Evolutionary conservation across 768 basidiomycete genomes (phyloP), one percentile per base, ranked within the genome.

Genomic region (Mycena crocata): DNA sequence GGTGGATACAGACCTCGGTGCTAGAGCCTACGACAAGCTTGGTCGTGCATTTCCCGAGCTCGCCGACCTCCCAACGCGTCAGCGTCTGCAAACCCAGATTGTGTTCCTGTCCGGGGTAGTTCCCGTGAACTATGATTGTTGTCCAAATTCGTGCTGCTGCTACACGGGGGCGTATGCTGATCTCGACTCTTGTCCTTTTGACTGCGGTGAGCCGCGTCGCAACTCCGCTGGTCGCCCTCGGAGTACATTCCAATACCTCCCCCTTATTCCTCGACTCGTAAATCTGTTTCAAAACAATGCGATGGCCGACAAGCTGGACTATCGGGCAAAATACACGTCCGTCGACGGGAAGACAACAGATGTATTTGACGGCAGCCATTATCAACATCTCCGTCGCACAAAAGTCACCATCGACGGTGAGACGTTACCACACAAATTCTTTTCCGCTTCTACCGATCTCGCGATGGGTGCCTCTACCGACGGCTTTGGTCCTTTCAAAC

Each of bases 401-500:
- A 30, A 60, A 28, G 76, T 79, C 23, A n/a, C 34, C 0, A 54
- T 81, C 23, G 60, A 75, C 40, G 74, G 67, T 3, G 54, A 72
- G 14, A 52, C 50, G 9, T 56, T 68, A 1, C 12, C 14, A 0
- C 72, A 77, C 62, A 71, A 59, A 8, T 76, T 66, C 69, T 83
- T 84, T 57, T 66, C 66, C 2, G 72, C 78, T 32, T 28, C 24
- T 0, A 72, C 66, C 10, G 82, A 83, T 46, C 62, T 84, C 9
- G 80, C 80, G 8, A 64, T 83, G 4, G 75, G 74, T 0, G 62
- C 82, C 0, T 77, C 75, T 1, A 78, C 76, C 0, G 80, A 83
- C 63, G 78, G 82, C 1, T 82, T 81, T 56, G 57, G n/a, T n/a
- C n/a, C n/a, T n/a, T n/a, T n/a, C n/a, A n/a, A n/a, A n/a, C n/a